A percentile compares a stretch with the other conserved stretches of the same genome.
These are phyloP conservation scores for Ensete glaucum DNA, from an alignment of 176 grass and related monocot genomes.

Conservation along the genomic window DNA sequence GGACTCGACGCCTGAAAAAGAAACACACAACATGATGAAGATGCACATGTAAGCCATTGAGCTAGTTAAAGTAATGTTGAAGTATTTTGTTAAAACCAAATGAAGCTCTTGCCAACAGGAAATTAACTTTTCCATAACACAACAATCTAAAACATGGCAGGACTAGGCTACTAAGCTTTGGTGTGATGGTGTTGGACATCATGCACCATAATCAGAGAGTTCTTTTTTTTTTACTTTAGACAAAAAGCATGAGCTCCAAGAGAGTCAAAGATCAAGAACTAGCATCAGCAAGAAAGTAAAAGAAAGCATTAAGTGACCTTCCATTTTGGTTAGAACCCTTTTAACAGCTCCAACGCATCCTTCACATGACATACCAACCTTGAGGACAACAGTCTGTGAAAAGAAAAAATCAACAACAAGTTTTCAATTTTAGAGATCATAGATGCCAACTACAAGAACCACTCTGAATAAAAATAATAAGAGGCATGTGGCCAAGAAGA, in stretches of 20 bases:
- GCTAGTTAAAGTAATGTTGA: not conserved
- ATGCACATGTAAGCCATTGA: not conserved
- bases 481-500: too few species aligned
- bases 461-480: not conserved
- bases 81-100: not conserved
- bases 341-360: constrained; percentile 94
- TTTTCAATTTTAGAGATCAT: not conserved
- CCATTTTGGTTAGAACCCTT: constrained; percentile 83
- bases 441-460: not conserved
- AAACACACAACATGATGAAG: constrained; percentile 1
- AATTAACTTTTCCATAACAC: not conserved
- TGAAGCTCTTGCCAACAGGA: not conserved
- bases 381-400: constrained; percentile 77
- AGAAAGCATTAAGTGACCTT: constrained; percentile 38
- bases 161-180: too few species aligned
- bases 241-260: too few species aligned
- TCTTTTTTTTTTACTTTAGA: too few species aligned
- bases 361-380: constrained; percentile 84
- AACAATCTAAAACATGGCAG: not conserved
- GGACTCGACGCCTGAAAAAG: constrained; percentile 63
- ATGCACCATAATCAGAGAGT: too few species aligned
- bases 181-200: too few species aligned
- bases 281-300: not conserved
- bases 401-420: not conserved
- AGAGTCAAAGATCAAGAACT: not conserved